Percentiles rank a stretch among this genome's conserved stretches.
These are phyloP conservation scores for Cryphonectria parasitica DNA, from an alignment of 2,329 filamentous ascomycete species.

Conservation along the genomic window DNA sequence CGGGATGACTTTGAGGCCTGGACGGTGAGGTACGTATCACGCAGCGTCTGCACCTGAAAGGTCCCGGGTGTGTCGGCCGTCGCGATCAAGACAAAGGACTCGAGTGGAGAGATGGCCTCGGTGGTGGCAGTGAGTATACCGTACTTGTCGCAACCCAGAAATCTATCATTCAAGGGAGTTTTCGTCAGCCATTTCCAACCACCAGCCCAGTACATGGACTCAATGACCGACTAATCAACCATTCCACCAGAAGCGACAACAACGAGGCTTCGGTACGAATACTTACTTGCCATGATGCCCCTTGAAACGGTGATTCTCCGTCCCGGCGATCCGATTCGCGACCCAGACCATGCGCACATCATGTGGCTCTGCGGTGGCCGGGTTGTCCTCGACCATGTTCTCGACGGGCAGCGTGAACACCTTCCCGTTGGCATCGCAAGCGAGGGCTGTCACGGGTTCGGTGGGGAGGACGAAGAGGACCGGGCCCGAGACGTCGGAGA, in stretches of 20 bases:
- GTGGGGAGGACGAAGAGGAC: conserved; percentile 82
- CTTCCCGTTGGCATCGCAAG: conserved; percentile 83
- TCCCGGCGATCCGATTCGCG: conserved; percentile 80
- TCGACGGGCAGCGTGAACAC: conserved; percentile 82
- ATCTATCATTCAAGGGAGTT: conserved; percentile 53
- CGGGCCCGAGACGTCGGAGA: conserved; percentile 78
- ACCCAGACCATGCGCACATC: conserved; percentile 97
- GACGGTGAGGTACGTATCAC: conserved; percentile 70
- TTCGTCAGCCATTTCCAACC: not conserved
- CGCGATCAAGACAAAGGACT: conserved; percentile 74
- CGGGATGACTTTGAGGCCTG: conserved; percentile 58
- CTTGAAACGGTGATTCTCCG: conserved; percentile 83
- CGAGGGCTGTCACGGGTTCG: conserved; percentile 72
- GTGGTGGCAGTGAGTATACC: conserved; percentile 76
- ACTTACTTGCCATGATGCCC: conserved; percentile 81
- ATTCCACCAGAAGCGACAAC: too few species aligned
- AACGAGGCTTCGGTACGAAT: conserved; percentile 14
- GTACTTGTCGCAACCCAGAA: conserved; percentile 83
- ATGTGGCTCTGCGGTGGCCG: conserved; percentile 87
- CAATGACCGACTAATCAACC: not conserved
- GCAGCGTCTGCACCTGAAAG: conserved; percentile 75
- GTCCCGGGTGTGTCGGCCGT: conserved; percentile 68
- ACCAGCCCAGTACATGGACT: not conserved
- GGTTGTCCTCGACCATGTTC: conserved; percentile 84
- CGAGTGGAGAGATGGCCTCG: conserved; percentile 81